phyloP scores from a whole-genome alignment of 1,284 basidiomycete genomes.

The Rhodotorula sp. region DNA sequence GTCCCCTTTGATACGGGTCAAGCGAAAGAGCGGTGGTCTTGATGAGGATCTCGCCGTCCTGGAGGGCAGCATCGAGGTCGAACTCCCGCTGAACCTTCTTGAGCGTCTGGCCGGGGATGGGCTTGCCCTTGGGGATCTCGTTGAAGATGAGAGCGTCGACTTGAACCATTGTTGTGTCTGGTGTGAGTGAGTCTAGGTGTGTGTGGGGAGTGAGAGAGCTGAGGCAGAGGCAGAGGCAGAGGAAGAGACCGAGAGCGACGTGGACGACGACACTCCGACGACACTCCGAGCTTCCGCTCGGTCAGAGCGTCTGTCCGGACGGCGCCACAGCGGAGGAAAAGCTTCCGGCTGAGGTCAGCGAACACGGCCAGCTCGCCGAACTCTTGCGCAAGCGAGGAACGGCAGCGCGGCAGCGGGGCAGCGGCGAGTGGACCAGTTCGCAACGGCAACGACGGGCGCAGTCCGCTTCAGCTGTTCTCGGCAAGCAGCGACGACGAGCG shows the following conservation, averaged over 20 bases:
- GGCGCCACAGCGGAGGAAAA: neutral
- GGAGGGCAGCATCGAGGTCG: conserved; percentile 55
- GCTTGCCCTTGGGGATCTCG: conserved; percentile 42
- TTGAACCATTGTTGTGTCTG: conserved; percentile 28
- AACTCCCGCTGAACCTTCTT: conserved; percentile 56
- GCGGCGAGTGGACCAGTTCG: neutral
- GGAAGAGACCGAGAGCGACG: neutral
- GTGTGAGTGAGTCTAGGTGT: neutral
- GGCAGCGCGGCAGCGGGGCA: too few species aligned
- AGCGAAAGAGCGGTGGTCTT: conserved; percentile 54
- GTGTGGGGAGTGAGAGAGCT: neutral
- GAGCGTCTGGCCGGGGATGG: conserved; percentile 38
- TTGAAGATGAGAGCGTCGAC: conserved; percentile 48
- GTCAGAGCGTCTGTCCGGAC: neutral
- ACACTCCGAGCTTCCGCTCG: neutral
- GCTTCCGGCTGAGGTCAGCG: neutral
- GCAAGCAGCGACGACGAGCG: too few species aligned
- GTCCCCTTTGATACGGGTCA: conserved; percentile 30
- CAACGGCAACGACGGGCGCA: too few species aligned
- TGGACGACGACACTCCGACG: neutral
- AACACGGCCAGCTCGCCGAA: neutral
- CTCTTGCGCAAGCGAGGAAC: too few species aligned
- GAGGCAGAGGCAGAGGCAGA: too few species aligned
- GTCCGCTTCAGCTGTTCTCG: too few species aligned
- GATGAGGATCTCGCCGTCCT: conserved; percentile 57